Percentiles rank a stretch among this genome's conserved stretches.
Conservation (phyloP, 2,329 filamentous ascomycete species). For the Epichloe gansuensis region DNA sequence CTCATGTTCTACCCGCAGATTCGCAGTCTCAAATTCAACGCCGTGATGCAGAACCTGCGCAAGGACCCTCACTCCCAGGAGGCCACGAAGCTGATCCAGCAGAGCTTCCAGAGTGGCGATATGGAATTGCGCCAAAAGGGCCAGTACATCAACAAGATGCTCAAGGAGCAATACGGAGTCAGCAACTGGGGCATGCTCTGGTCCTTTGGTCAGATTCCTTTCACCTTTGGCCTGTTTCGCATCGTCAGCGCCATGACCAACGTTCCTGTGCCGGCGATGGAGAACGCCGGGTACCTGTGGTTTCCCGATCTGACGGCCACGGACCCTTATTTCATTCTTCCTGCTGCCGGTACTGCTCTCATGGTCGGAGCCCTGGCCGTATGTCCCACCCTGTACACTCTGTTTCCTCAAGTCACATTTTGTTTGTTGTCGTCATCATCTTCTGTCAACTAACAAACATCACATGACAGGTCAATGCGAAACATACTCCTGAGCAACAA, state of each 20-base stretch:
- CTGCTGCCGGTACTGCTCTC: conserved; percentile 42
- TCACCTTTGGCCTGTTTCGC: conserved; percentile 73
- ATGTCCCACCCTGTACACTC: conserved; percentile 9
- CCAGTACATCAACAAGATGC: conserved; percentile 22
- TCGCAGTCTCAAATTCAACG: conserved; percentile 24
- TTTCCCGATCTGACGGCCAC: conserved; percentile 59
- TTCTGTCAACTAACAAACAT: not conserved
- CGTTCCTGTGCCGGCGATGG: conserved; percentile 70
- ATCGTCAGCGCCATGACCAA: conserved; percentile 59
- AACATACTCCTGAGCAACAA: conserved; percentile 20
- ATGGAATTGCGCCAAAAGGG: conserved; percentile 23
- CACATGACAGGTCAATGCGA: conserved; percentile 21
- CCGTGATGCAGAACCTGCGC: conserved; percentile 46
- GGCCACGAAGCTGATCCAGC: conserved; percentile 37
- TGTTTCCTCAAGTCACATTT: not conserved
- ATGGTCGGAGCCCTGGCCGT: conserved; percentile 46
- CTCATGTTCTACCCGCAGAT: conserved; percentile 50
- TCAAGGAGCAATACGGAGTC: conserved; percentile 24
- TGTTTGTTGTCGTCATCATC: not conserved
- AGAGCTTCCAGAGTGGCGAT: conserved; percentile 29
- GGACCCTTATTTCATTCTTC: conserved; percentile 71
- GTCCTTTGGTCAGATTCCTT: conserved; percentile 39
- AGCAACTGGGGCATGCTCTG: conserved; percentile 23
- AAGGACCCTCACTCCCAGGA: conserved; percentile 39
- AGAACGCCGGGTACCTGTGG: conserved; percentile 62